Evolutionary conservation across 2,329 filamentous ascomycete genomes (phyloP), one percentile per base, ranked within the genome.

Genomic region (Colletotrichum horii): DNA sequence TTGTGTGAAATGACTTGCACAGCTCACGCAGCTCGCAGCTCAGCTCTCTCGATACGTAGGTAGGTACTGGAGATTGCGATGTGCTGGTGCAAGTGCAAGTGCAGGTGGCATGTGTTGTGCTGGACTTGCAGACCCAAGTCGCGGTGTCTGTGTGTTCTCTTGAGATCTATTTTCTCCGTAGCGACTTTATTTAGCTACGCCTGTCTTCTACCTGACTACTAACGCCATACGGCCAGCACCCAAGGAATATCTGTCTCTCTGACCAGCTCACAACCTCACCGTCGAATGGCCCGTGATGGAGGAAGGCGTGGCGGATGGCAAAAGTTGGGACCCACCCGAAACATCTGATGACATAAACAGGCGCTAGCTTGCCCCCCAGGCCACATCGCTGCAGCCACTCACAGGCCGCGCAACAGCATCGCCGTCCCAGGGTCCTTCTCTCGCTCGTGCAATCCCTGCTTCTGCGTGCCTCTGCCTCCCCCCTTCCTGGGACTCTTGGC

Each of bases 321-420:
- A 66, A 58, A 30, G n/a, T 14, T 26, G 55, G 43, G 55, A 72
- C 43, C 61, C 68, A 72, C 38, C 38, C 62, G 70, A 76, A 76
- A 69, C 74, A 76, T 69, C 34, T 69, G 70, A 76, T 76, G 74
- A 74, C 74, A 76, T 73, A 76, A 76, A 60, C 70, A 43, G 9
- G 62, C 73, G 56, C 73, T 55, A 75, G 72, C 52, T n/a, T 19
- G 12, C 28, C 11, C 43, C 19, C 66, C 24, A 24, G 14, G 24
- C 52, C 52, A n/a, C 26, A n/a, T 30, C n/a, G 22, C 28, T 28
- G 64, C 30, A 71, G 62, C 72, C 72, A 75, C 36, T 71, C 72
- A 71, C 22, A 67, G 26, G 36, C 22, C 36, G 30, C 36, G 60
- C 68, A 74, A 32, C 72, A 61, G 28, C 68, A 71, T 55, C 36